phyloP scores from a whole-genome alignment of 2,329 filamentous ascomycete genomes.

The Didymosphaeria variabile region DNA sequence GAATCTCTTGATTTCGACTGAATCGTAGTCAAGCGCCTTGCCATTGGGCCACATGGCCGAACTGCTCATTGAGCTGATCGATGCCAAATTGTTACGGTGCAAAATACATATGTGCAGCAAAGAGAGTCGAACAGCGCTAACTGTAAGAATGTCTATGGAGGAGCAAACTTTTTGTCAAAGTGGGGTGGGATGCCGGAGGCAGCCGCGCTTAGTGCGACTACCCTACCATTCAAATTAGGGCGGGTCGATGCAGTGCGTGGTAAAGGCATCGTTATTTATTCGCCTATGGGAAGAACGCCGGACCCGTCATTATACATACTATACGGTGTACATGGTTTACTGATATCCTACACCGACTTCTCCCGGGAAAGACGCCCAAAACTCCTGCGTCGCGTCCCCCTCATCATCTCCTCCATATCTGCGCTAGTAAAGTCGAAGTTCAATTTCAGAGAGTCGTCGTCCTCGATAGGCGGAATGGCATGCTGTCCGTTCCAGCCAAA shows the following conservation, averaged over 20 bases:
- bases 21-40: slow-evolving; percentile 63
- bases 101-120: not conserved
- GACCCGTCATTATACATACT: not conserved
- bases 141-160: not conserved
- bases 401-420: slow-evolving; percentile 50
- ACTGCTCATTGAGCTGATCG: not conserved
- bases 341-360: slow-evolving; percentile 47
- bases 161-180: not conserved
- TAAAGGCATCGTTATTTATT: not conserved
- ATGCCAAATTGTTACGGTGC: not conserved
- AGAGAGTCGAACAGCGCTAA: no score
- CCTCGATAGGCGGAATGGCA: slow-evolving; percentile 37
- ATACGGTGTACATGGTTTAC: not conserved
- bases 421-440: slow-evolving; percentile 47
- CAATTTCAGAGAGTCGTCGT: slow-evolving; percentile 44
- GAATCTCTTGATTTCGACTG: slow-evolving; percentile 9
- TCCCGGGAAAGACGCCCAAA: slow-evolving; percentile 51
- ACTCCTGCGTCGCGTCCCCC: slow-evolving; percentile 50
- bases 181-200: not conserved
- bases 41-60: slow-evolving; percentile 58
- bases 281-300: not conserved
- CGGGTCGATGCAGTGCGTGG: not conserved
- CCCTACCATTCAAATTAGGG: not conserved
- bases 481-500: slow-evolving; percentile 37
- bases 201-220: not conserved